Percentiles rank a stretch among this genome's conserved stretches.
These are phyloP conservation scores for Talaromyces funiculosus DNA, from an alignment of 2,329 filamentous ascomycete species.

Conservation along the genomic window DNA sequence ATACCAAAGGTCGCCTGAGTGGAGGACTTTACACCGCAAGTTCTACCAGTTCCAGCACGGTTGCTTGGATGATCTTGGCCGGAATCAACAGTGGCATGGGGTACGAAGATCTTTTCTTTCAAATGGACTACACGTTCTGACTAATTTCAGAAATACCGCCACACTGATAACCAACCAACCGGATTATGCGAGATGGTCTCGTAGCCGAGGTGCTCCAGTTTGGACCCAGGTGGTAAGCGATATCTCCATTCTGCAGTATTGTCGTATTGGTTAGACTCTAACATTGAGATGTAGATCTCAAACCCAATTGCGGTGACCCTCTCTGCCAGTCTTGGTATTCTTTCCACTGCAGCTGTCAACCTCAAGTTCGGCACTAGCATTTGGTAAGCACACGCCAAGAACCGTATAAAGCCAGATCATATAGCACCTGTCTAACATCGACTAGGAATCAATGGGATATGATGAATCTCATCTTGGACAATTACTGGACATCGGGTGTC, in stretches of 20 bases:
- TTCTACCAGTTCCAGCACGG: conserved; percentile 10
- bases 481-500: conserved; percentile 27
- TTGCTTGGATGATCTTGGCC: conserved; percentile 35
- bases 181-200: conserved; percentile 38
- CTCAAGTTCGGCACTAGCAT: conserved; percentile 34
- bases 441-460: conserved; percentile 26
- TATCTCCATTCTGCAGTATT: neutral
- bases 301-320: conserved; percentile 40
- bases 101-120: neutral
- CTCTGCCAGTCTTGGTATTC: conserved; percentile 41
- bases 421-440: neutral
- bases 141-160: conserved; percentile 23
- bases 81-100: conserved; percentile 38
- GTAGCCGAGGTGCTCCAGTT: conserved; percentile 31
- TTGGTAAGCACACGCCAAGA: conserved; percentile 15
- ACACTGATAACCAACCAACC: conserved; percentile 41
- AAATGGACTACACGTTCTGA: neutral
- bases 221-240: conserved; percentile 32
- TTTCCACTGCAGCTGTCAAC: conserved; percentile 41
- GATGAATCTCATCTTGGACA: conserved; percentile 27
- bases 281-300: conserved; percentile 23
- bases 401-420: neutral
- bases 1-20: conserved; percentile 30
- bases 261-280: neutral
- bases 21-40: conserved; percentile 21